These are phyloP conservation scores for Phytophthora pistaciae DNA, from an alignment of 352 stramenopile species.

Conservation along the genomic window DNA sequence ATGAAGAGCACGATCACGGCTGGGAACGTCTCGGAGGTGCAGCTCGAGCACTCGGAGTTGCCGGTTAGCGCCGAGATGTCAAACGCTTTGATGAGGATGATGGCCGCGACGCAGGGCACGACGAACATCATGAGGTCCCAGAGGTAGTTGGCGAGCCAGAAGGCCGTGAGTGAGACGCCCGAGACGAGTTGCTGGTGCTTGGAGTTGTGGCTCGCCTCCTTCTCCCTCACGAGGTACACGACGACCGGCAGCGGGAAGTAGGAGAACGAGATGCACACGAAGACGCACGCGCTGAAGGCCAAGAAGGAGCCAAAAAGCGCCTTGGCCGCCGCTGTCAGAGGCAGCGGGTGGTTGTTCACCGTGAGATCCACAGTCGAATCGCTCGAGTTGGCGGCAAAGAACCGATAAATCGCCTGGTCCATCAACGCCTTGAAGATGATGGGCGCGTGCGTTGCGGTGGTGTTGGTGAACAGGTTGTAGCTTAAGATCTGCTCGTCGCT, in stretches of 20 bases:
- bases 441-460: slow-evolving; percentile 46
- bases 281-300: slow-evolving; percentile 60
- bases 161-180: slow-evolving; percentile 91
- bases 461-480: slow-evolving; percentile 66
- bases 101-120: slow-evolving; percentile 48
- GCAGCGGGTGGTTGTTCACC: slow-evolving; percentile 63
- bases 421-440: slow-evolving; percentile 63
- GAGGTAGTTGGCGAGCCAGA: slow-evolving; percentile 95
- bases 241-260: slow-evolving; percentile 92
- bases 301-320: slow-evolving; percentile 49
- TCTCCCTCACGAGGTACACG: slow-evolving; percentile 94
- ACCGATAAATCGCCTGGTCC: slow-evolving; percentile 57
- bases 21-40: slow-evolving; percentile 34
- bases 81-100: slow-evolving; percentile 48
- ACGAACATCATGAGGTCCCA: slow-evolving; percentile 93
- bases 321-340: slow-evolving; percentile 48
- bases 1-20: slow-evolving; percentile 67
- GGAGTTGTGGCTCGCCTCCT: slow-evolving; percentile 90
- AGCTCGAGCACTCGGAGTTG: slow-evolving; percentile 34
- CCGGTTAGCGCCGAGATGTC: slow-evolving; percentile 38
- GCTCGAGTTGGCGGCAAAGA: slow-evolving; percentile 32
- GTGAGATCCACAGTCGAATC: slow-evolving; percentile 31
- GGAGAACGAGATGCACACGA: slow-evolving; percentile 90
- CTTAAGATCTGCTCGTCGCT: slow-evolving; percentile 38
- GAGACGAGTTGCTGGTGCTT: slow-evolving; percentile 97